phyloP scores from a whole-genome alignment of 1,284 basidiomycete genomes.

The Puccinia horiana region DNA sequence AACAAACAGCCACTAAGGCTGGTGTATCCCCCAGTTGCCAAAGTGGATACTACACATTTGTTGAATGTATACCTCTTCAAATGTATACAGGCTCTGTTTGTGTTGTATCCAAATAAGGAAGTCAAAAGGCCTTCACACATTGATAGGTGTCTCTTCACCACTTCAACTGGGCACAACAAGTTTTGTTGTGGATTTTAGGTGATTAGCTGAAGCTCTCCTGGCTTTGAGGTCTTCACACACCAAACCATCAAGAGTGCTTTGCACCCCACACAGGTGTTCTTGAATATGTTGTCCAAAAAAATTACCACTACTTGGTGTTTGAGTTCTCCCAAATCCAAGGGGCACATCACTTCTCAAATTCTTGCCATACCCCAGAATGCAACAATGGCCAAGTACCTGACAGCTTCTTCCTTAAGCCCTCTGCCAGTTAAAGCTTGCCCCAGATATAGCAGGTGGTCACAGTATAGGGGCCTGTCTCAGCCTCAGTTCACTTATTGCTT shows the following conservation, averaged over 20 bases:
- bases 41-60: background rate
- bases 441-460: background rate
- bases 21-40: background rate
- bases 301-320: background rate
- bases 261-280: background rate
- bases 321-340: background rate
- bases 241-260: background rate
- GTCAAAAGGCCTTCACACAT: too few species aligned
- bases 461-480: background rate
- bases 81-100: background rate
- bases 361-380: conserved; percentile 3
- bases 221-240: background rate
- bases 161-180: background rate
- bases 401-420: background rate
- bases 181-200: too few species aligned
- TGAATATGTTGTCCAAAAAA: background rate
- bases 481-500: background rate
- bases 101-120: background rate
- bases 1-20: background rate
- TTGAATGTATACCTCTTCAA: background rate
- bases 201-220: too few species aligned
- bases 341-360: background rate
- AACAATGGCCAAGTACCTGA: background rate
- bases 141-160: background rate
- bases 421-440: background rate